Evolutionary conservation across 2,329 filamentous ascomycete species (phyloP), one percentile per base, ranked within the genome.

Genomic region (Phyllosticta paracitricarpa): DNA sequence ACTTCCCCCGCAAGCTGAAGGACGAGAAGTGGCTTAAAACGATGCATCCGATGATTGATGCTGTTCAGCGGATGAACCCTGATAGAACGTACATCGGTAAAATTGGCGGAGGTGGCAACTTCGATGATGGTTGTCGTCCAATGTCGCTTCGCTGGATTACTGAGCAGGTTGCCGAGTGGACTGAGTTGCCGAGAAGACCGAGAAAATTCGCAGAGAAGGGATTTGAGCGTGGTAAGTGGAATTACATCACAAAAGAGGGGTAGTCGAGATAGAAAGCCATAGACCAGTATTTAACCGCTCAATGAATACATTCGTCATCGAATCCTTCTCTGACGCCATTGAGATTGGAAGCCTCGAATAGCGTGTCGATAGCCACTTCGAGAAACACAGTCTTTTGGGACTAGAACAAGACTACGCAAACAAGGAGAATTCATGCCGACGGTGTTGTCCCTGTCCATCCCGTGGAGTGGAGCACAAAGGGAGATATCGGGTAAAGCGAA

Each of bases 241-340:
- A 40, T 55, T 61, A 61, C 22, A 63, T 62, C 51, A 60, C 26
- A 26, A 61, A 7, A 7, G 28, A 30, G 9, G 28, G 9, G 6
- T 7, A 30, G 28, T 30, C 28, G 9, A 30, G 28, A 30, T 30
- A 30, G 28, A 8, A 7, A 30, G 28, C 19, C 19, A 22, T 22
- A 22, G 19, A 22, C 19, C 19, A 22, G 19, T 22, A 22, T 1
- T 22, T 22, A 22, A 2, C 19, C 19, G 19, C 19, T 22, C 19
- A 22, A 22, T 22, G 19, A 22, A 22, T 22, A 22, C 2, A 22
- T 22, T 22, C 19, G 19, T 22, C 19, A 22, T 22, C 19, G 19
- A 22, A 22, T 22, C 19, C 19, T 22, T 22, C 19, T 22, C 19
- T 22, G 19, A 22, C 19, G 19, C 19, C 19, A 22, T 22, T 22